phyloP scores from a whole-genome alignment of 192 early-diverging fungal genomes.

The Coemansia biformis region DNA sequence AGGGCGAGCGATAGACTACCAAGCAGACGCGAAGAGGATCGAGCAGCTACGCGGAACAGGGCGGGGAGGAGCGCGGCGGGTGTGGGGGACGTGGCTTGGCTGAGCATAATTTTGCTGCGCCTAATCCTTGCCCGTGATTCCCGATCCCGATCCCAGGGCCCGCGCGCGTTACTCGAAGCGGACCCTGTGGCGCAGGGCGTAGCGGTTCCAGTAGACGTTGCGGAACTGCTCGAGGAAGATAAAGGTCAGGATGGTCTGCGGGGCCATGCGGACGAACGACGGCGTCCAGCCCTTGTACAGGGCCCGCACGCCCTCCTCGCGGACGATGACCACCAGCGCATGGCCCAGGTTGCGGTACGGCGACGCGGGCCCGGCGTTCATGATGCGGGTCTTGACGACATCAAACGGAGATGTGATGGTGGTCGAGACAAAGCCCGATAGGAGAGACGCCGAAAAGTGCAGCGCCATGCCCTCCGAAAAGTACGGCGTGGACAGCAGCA shows the following conservation, averaged over 20 bases:
- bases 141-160: no score
- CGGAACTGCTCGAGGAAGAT: constrained; percentile 75
- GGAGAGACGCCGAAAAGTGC: constrained; percentile 66
- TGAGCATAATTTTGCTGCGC: no score
- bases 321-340: constrained; percentile 54
- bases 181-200: constrained; percentile 25
- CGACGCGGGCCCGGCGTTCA: constrained; percentile 59
- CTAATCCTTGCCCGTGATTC: no score
- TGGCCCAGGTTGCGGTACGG: constrained; percentile 31
- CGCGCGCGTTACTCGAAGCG: constrained; percentile 25
- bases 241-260: constrained; percentile 82
- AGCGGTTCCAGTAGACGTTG: constrained; percentile 35
- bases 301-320: constrained; percentile 60
- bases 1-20: no score
- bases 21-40: no score
- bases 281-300: constrained; percentile 85
- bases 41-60: no score
- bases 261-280: constrained; percentile 71
- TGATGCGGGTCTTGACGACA: constrained; percentile 81
- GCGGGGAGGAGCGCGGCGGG: no score
- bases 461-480: constrained; percentile 60
- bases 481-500: constrained; percentile 55
- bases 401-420: constrained; percentile 73
- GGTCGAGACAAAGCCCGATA: constrained; percentile 72
- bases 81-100: no score